These are phyloP conservation scores for Aspergillus ustus DNA, from an alignment of 2,329 filamentous ascomycete genomes.

Conservation along the genomic window DNA sequence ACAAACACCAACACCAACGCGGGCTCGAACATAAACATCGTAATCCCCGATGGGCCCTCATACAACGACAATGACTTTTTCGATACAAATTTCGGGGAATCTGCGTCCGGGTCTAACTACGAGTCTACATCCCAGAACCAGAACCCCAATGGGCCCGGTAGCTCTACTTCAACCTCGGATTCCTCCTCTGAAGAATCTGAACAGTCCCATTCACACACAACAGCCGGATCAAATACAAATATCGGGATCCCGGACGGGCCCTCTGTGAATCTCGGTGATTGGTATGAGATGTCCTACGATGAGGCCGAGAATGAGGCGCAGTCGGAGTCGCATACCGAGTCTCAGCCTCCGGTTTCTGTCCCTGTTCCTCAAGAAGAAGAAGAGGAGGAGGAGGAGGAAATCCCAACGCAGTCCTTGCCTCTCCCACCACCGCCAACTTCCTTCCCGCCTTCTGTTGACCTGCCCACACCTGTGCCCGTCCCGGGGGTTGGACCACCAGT, in stretches of 20 bases:
- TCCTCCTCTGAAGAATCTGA: slow-evolving; percentile 12
- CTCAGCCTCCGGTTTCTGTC: neutral
- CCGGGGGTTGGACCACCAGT: neutral
- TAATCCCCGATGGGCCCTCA: slow-evolving; percentile 26
- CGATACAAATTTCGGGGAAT: neutral
- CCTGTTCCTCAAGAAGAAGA: neutral
- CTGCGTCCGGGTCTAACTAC: neutral
- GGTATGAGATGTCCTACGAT: slow-evolving; percentile 1
- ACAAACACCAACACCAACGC: slow-evolving; percentile 16
- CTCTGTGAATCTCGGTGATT: slow-evolving; percentile 9
- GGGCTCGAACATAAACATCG: slow-evolving; percentile 15
- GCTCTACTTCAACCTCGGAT: neutral
- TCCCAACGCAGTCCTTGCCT: neutral
- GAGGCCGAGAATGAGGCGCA: neutral
- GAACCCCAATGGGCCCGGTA: neutral
- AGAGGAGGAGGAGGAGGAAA: neutral
- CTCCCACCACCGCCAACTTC: slow-evolving; percentile 7
- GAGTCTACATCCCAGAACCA: neutral
- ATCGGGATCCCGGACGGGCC: slow-evolving; percentile 28
- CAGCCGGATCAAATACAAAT: slow-evolving; percentile 19
- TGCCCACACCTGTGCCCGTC: slow-evolving; percentile 1
- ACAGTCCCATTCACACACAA: slow-evolving; percentile 5
- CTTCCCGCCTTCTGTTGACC: neutral
- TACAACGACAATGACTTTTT: slow-evolving; percentile 12
- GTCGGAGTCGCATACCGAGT: neutral